Evolutionary conservation across 1,284 basidiomycete genomes (phyloP), one percentile per base, ranked within the genome.

Genomic region (Irpex sp.): DNA sequence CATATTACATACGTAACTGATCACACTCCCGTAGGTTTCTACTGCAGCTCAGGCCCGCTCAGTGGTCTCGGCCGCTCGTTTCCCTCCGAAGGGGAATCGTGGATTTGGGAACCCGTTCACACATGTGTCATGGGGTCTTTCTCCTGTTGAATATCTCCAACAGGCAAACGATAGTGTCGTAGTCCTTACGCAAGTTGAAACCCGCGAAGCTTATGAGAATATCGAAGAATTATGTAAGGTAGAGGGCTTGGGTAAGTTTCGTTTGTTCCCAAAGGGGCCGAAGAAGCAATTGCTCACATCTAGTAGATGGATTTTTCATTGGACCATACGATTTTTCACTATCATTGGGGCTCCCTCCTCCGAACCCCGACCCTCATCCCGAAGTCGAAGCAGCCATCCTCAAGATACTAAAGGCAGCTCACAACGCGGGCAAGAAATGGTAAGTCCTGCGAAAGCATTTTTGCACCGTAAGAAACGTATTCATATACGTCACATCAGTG

Each of bases 151-250:
- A 56, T 91, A 91, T 68, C 73, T 88, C 49, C 69, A 74, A 1
- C 73, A 74, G 6, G 87, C 87, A 2, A 89, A 91, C 68, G 79
- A 85, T 0, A 76, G 79, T 48, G 73, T 88, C 15, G 67, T 87
- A 13, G 80, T 90, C 19, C 83, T 89, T 74, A 81, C 87, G 3
- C 88, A 90, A 72, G 88, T 90, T 63, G 87, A 90, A 74, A 89
- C 82, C 4, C 76, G 72, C 58, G 84, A 88, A 59, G 88, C 79
- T 0, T 80, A 89, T 8, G 68, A 82, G 59, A 88, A 90, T 65
- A 75, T 87, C 11, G 78, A 85, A 38, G 81, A 81, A 52, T 90
- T 91, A 61, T 85, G 87, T 5, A 71, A 76, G 1, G 87, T 89
- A 2, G 82, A 85, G 31, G 88, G 89, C 0, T 77, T 90, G 21